Evolutionary conservation across 371 early-diverging fungal genomes (phyloP).

Genomic region (Mortierella sp.): DNA sequence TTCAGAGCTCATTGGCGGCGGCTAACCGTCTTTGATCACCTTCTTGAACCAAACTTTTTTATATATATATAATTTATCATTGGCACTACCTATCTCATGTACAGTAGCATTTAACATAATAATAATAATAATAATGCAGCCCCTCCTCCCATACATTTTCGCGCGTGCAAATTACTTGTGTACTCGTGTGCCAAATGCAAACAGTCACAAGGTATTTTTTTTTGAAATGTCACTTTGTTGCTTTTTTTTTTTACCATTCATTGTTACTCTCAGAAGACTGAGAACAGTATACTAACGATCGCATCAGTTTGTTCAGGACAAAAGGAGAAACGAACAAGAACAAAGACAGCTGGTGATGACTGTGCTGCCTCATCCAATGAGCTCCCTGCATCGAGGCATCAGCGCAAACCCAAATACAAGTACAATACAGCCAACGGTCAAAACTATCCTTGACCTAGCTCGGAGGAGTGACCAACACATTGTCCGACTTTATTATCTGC

Average conservation of each 20-base stretch:
- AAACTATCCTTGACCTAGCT: constrained; percentile 42
- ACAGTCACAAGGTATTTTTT: background rate
- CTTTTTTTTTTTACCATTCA: background rate
- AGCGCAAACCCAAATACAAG: constrained; percentile 5
- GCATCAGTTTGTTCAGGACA: background rate
- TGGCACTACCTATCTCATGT: no score
- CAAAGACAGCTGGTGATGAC: background rate
- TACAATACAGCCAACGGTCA: constrained; percentile 40
- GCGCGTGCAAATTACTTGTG: no score
- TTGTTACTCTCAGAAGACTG: background rate
- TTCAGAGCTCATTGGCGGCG: constrained; percentile 11
- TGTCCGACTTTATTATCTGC: constrained; percentile 47
- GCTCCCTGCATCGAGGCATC: constrained; percentile 3
- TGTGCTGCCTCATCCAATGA: constrained; percentile 13
- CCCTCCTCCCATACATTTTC: no score
- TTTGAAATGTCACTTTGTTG: background rate
- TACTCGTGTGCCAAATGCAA: no score
- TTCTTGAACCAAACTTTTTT: background rate
- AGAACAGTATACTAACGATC: background rate
- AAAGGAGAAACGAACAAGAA: background rate
- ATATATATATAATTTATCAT: no score
- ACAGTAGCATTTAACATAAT: no score
- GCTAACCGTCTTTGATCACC: background rate
- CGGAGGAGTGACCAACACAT: constrained; percentile 38
- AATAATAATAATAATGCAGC: no score